phyloP scores from a whole-genome alignment of 2,329 filamentous ascomycete species.

The Fusarium sp. region DNA sequence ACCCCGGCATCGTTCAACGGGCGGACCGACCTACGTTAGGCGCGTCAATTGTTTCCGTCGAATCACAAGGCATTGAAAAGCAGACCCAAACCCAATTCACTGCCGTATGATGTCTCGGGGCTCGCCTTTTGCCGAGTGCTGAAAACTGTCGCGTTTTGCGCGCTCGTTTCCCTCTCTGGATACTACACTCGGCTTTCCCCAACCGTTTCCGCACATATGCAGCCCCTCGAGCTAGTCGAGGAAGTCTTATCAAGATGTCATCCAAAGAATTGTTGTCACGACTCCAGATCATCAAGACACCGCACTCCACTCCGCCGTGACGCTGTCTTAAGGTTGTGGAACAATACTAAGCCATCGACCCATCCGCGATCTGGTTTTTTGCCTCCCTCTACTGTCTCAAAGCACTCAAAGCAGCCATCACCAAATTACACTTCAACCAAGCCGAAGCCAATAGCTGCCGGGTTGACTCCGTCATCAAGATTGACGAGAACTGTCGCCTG shows the following conservation, averaged over 20 bases:
- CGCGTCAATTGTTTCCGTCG: constrained; percentile 28
- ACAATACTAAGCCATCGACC: constrained; percentile 29
- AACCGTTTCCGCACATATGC: neutral
- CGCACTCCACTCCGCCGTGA: constrained; percentile 27
- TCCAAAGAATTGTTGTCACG: constrained; percentile 5
- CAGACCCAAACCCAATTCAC: constrained; percentile 16
- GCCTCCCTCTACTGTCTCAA: neutral
- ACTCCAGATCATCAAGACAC: constrained; percentile 13
- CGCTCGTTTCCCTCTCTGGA: constrained; percentile 4
- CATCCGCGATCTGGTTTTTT: constrained; percentile 9
- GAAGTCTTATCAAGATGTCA: constrained; percentile 16
- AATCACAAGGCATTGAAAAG: constrained; percentile 19
- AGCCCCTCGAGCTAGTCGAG: constrained; percentile 5
- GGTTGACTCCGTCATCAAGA: neutral
- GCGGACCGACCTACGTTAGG: constrained; percentile 8
- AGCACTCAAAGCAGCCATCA: neutral
- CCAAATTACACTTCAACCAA: neutral
- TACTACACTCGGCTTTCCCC: neutral
- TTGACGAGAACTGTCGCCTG: neutral
- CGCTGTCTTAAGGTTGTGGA: constrained; percentile 23
- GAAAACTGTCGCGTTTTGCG: neutral
- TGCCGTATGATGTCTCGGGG: constrained; percentile 3
- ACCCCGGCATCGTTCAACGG: constrained; percentile 11
- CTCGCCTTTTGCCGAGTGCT: neutral
- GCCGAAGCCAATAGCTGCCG: neutral